Conservation (phyloP, 352 stramenopile species). For the Pelagophyceae sp. region DNA sequence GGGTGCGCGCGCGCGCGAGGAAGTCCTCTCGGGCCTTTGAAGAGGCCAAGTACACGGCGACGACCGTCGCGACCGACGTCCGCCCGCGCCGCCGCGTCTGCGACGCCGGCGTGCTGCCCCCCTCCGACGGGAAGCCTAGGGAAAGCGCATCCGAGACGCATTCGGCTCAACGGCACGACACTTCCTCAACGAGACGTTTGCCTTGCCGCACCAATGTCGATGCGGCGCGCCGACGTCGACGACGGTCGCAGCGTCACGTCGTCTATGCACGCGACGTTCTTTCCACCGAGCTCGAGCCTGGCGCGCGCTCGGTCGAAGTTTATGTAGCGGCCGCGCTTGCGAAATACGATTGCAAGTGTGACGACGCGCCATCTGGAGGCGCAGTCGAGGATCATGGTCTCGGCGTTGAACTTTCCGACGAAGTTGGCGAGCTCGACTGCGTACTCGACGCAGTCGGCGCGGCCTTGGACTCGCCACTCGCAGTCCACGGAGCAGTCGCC, state of each 20-base stretch:
- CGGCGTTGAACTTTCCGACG: neutral
- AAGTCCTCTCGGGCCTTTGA: neutral
- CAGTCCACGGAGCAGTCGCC: neutral
- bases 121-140: too few relatives aligned
- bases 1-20: neutral
- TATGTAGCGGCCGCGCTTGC: too few relatives aligned
- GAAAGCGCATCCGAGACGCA: too few relatives aligned
- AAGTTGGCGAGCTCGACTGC: neutral
- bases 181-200: neutral
- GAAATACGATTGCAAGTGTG: too few relatives aligned
- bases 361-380: too few relatives aligned
- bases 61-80: neutral
- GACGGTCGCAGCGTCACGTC: too few relatives aligned
- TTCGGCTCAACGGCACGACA: too few relatives aligned
- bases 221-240: neutral
- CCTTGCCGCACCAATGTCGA: neutral
- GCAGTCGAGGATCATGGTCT: neutral
- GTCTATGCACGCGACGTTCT: neutral
- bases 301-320: too few relatives aligned
- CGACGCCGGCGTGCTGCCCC: too few relatives aligned
- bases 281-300: neutral
- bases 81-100: too few relatives aligned
- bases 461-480: too few relatives aligned
- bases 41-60: neutral
- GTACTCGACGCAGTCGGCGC: neutral